Evolutionary conservation across 2,329 filamentous ascomycete species (phyloP).

Genomic region (Diplodia scrobiculata): DNA sequence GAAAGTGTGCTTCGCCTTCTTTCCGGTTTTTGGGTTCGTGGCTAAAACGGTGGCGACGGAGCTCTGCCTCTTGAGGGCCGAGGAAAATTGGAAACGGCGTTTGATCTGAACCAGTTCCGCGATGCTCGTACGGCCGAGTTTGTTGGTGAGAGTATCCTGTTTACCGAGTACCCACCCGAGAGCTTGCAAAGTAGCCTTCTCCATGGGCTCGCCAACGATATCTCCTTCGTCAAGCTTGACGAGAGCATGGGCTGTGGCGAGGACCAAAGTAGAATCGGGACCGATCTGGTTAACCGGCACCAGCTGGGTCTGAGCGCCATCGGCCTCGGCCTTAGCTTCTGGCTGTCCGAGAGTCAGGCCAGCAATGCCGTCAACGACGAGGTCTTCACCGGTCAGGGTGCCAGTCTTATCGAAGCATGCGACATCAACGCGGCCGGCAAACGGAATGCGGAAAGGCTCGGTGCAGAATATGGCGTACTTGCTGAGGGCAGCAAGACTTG

Average conservation of each 20-base stretch:
- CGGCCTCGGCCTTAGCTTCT: conserved; percentile 68
- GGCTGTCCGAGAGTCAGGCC: conserved; percentile 74
- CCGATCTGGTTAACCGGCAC: conserved; percentile 69
- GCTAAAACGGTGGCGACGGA: conserved; percentile 82
- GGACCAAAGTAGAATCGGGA: conserved; percentile 84
- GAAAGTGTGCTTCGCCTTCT: conserved; percentile 81
- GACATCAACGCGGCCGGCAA: conserved; percentile 89
- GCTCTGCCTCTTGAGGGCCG: conserved; percentile 91
- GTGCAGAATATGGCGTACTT: conserved; percentile 98
- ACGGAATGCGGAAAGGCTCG: conserved; percentile 97
- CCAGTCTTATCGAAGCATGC: conserved; percentile 99
- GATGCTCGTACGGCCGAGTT: conserved; percentile 53
- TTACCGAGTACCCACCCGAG: conserved; percentile 91
- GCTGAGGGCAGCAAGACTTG: conserved; percentile 88
- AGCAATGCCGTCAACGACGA: conserved; percentile 95
- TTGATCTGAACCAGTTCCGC: conserved; percentile 86
- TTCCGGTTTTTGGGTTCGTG: conserved; percentile 70
- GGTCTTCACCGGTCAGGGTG: conserved; percentile 91
- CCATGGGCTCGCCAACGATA: conserved; percentile 97
- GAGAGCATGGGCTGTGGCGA: conserved; percentile 91
- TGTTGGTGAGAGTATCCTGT: conserved; percentile 80
- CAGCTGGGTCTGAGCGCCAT: conserved; percentile 82
- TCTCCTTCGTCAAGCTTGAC: conserved; percentile 97
- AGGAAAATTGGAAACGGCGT: conserved; percentile 97
- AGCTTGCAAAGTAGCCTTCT: conserved; percentile 87